These are phyloP conservation scores for Torulaspora globosa DNA, from an alignment of 1,139 yeast genomes.

Conservation along the genomic window DNA sequence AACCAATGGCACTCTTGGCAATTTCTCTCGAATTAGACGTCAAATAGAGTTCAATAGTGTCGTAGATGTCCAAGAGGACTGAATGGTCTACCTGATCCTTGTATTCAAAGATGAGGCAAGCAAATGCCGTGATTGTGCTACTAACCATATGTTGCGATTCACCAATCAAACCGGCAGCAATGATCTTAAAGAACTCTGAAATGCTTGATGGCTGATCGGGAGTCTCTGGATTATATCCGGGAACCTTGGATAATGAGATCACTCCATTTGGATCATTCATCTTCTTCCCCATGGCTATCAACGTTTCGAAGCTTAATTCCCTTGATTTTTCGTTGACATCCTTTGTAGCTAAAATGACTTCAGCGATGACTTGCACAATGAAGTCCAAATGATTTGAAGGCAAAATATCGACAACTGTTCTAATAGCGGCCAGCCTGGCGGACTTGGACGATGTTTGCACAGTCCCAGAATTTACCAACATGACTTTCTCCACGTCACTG, in stretches of 20 bases:
- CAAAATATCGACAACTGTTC: slow-evolving; percentile 53
- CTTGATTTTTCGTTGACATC: slow-evolving; percentile 91
- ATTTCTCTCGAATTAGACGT: slow-evolving; percentile 90
- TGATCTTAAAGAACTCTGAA: slow-evolving; percentile 84
- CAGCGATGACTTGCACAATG: slow-evolving; percentile 79
- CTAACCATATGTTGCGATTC: slow-evolving; percentile 92
- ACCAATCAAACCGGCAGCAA: slow-evolving; percentile 94
- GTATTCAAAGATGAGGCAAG: slow-evolving; percentile 84
- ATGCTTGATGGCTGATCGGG: slow-evolving; percentile 59
- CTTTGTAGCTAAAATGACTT: slow-evolving; percentile 86
- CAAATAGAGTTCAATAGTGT: slow-evolving; percentile 86
- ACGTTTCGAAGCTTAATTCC: slow-evolving; percentile 68
- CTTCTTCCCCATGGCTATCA: slow-evolving; percentile 75
- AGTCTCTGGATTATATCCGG: slow-evolving; percentile 61
- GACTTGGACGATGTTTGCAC: slow-evolving; percentile 77
- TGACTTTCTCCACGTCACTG: slow-evolving; percentile 54
- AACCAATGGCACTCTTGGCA: slow-evolving; percentile 90
- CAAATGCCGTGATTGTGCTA: slow-evolving; percentile 87
- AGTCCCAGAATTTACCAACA: slow-evolving; percentile 54
- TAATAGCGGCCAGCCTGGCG: slow-evolving; percentile 68
- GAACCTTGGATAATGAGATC: slow-evolving; percentile 60
- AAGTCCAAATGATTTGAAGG: slow-evolving; percentile 65
- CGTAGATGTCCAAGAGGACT: slow-evolving; percentile 65
- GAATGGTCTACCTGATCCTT: slow-evolving; percentile 55
- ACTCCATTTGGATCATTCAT: slow-evolving; percentile 59